Percentiles rank a stretch among this genome's conserved stretches.
These are phyloP conservation scores for Penicillium aurantiogriseum DNA, from an alignment of 2,329 filamentous ascomycete genomes.

Conservation along the genomic window DNA sequence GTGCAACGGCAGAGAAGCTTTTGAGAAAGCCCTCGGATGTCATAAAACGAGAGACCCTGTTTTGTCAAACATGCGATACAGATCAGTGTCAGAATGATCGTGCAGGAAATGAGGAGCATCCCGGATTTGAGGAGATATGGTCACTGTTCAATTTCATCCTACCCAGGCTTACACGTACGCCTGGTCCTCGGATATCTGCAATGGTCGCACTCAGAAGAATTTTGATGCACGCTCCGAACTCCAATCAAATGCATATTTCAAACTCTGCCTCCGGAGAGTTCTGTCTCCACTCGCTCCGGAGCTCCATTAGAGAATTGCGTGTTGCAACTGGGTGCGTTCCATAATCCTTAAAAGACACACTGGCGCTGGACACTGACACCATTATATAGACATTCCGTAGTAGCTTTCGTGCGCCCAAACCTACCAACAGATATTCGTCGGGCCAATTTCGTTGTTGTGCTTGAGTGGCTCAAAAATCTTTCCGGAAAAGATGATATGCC, in stretches of 20 bases:
- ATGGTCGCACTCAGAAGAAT: constrained; percentile 71
- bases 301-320: constrained; percentile 80
- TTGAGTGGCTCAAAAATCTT: constrained; percentile 70
- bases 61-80: constrained; percentile 41
- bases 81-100: constrained; percentile 22
- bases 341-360: neutral
- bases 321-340: constrained; percentile 66
- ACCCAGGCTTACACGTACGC: constrained; percentile 48
- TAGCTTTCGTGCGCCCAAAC: constrained; percentile 60
- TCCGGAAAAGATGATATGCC: constrained; percentile 66
- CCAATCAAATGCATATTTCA: constrained; percentile 64
- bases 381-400: constrained; percentile 57
- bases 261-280: constrained; percentile 70
- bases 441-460: constrained; percentile 66
- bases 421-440: constrained; percentile 50
- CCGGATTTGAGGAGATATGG: constrained; percentile 37
- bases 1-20: constrained; percentile 54
- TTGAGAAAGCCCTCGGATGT: constrained; percentile 28
- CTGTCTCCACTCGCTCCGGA: constrained; percentile 77
- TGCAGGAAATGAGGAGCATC: constrained; percentile 13
- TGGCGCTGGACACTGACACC: constrained; percentile 10
- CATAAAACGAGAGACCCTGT: constrained; percentile 25
- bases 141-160: constrained; percentile 46
- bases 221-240: constrained; percentile 62
- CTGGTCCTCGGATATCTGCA: constrained; percentile 64